A percentile compares a stretch with the other conserved stretches of the same genome.
These are phyloP conservation scores for Nadsonia commutata DNA, from an alignment of 1,139 yeast genomes.

Conservation along the genomic window DNA sequence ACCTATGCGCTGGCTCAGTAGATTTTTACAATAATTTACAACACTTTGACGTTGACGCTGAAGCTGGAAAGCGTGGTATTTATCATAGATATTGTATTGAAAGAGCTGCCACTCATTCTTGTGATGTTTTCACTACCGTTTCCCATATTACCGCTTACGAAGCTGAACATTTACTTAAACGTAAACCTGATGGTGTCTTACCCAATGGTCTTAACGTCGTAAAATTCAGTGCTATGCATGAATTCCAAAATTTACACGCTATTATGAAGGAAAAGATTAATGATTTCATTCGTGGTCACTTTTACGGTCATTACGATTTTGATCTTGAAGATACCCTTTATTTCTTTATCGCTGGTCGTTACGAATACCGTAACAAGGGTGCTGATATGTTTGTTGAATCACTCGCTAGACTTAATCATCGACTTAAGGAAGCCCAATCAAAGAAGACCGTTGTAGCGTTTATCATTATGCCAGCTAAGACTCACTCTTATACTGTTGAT, in stretches of 20 bases:
- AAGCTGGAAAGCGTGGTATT: constrained; percentile 95
- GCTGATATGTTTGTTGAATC: constrained; percentile 91
- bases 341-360: constrained; percentile 93
- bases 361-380: constrained; percentile 93
- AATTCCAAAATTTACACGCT: constrained; percentile 93
- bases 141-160: constrained; percentile 94
- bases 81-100: constrained; percentile 95
- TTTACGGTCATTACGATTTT: constrained; percentile 91
- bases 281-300: constrained; percentile 92
- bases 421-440: constrained; percentile 66
- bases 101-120: constrained; percentile 89
- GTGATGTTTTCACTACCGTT: constrained; percentile 95
- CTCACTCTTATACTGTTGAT: constrained; percentile 88
- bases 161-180: constrained; percentile 78
- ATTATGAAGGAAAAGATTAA: constrained; percentile 80
- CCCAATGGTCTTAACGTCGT: constrained; percentile 95
- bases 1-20: constrained; percentile 89
- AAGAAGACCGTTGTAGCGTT: constrained; percentile 95
- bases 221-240: constrained; percentile 94
- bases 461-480: constrained; percentile 94
- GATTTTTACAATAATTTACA: constrained; percentile 90
- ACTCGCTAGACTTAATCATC: constrained; percentile 80
- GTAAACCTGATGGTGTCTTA: constrained; percentile 95
- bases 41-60: constrained; percentile 88
- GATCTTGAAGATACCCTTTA: constrained; percentile 87